Conservation (phyloP, 768 basidiomycete genomes). For the Kwoniella sp. region DNA sequence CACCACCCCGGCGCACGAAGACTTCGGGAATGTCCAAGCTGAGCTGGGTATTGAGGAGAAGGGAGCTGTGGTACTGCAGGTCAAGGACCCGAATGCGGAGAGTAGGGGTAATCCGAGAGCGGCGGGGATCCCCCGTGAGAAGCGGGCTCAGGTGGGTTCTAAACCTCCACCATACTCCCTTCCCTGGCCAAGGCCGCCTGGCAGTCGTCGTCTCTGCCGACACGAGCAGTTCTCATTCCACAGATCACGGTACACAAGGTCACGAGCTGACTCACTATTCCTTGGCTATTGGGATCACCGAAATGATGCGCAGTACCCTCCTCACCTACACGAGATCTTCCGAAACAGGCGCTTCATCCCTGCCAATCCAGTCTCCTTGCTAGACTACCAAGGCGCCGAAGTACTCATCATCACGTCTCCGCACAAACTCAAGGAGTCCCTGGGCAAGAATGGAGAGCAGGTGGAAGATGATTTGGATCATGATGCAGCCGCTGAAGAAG, state of each 20-base stretch:
- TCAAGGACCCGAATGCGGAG: slow-evolving; percentile 46
- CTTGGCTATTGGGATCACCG: too few relatives aligned
- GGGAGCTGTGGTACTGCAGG: slow-evolving; percentile 42
- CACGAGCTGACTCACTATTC: too few relatives aligned
- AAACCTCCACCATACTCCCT: too few relatives aligned
- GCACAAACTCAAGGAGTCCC: slow-evolving; percentile 40
- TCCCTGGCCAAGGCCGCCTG: not conserved
- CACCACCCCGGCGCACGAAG: slow-evolving; percentile 44
- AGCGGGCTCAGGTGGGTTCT: slow-evolving; percentile 41
- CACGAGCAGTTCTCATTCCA: too few relatives aligned
- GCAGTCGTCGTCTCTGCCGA: too few relatives aligned
- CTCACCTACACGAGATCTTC: slow-evolving; percentile 38
- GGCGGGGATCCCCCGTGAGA: slow-evolving; percentile 43
- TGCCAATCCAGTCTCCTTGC: slow-evolving; percentile 43
- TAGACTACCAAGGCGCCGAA: slow-evolving; percentile 44
- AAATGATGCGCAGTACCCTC: slow-evolving; percentile 44
- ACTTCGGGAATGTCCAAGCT: slow-evolving; percentile 47
- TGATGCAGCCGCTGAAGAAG: slow-evolving; percentile 34
- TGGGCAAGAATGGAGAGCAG: slow-evolving; percentile 44
- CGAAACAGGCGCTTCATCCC: slow-evolving; percentile 40
- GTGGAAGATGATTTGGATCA: slow-evolving; percentile 46
- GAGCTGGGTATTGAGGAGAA: slow-evolving; percentile 44
- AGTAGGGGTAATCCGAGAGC: slow-evolving; percentile 41
- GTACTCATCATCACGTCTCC: slow-evolving; percentile 47
- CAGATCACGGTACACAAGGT: too few relatives aligned